Percentiles rank a stretch among this genome's conserved stretches.
phyloP scores from a whole-genome alignment of 768 basidiomycete species.

The Collybiopsis confluens region DNA sequence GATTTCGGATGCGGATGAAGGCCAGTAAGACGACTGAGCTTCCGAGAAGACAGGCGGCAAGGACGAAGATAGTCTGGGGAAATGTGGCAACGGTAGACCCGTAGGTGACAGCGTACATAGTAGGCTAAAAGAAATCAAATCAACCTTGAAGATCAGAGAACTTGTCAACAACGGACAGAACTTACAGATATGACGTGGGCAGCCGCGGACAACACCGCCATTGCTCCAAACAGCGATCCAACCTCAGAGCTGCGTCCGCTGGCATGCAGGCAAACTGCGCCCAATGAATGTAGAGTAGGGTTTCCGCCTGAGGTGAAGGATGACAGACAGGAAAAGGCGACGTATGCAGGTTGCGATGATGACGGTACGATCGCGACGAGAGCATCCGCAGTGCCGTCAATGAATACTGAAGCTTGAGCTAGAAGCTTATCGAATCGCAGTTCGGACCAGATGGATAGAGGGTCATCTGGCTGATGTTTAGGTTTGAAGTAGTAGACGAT shows the following conservation, averaged over 20 bases:
- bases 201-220: conserved; percentile 63
- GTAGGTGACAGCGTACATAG: conserved; percentile 66
- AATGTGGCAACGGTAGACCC: conserved; percentile 56
- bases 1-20: conserved; percentile 24
- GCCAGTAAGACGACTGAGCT: conserved; percentile 43
- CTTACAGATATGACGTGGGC: conserved; percentile 59
- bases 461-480: conserved; percentile 27
- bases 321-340: conserved; percentile 56
- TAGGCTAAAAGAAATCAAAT: conserved; percentile 40
- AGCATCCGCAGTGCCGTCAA: conserved; percentile 63
- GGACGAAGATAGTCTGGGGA: conserved; percentile 65
- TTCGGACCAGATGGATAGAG: conserved; percentile 45
- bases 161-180: background rate
- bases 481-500: conserved; percentile 60
- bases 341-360: conserved; percentile 50
- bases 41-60: conserved; percentile 53
- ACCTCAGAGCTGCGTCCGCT: conserved; percentile 40
- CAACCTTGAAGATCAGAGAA: background rate
- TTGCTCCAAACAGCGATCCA: conserved; percentile 67
- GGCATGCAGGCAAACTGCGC: conserved; percentile 62
- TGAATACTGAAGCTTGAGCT: conserved; percentile 56
- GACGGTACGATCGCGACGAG: conserved; percentile 52
- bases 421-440: conserved; percentile 68
- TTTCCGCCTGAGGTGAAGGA: conserved; percentile 66
- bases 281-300: conserved; percentile 68